Conservation (phyloP, 1,139 yeast genomes). For the Suhomyces atakaporum region DNA sequence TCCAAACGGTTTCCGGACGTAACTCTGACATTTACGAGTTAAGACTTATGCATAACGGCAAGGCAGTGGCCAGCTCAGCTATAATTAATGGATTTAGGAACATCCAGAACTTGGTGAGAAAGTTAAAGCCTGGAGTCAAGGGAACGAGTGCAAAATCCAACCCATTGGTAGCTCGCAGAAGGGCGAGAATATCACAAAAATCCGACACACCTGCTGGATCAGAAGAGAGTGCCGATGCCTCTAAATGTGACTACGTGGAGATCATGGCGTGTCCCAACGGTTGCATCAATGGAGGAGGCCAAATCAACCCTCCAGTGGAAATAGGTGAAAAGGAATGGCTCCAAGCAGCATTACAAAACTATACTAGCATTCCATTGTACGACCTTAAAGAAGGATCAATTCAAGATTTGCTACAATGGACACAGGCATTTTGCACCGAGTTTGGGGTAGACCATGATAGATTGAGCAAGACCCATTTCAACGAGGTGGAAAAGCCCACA, state of each 20-base stretch:
- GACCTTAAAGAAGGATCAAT: constrained; percentile 23
- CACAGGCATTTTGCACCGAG: constrained; percentile 32
- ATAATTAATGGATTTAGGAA: constrained; percentile 91
- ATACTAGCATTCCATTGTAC: constrained; percentile 28
- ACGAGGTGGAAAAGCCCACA: constrained; percentile 52
- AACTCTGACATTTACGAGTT: constrained; percentile 78
- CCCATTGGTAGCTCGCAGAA: constrained; percentile 45
- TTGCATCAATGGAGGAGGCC: constrained; percentile 97
- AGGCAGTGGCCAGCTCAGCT: constrained; percentile 63
- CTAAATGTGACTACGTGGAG: constrained; percentile 79
- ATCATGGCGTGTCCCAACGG: constrained; percentile 99
- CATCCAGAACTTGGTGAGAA: constrained; percentile 88
- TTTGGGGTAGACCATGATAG: constrained; percentile 37
- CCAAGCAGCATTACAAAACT: constrained; percentile 29
- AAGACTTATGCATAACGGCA: constrained; percentile 43
- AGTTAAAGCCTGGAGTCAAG: constrained; percentile 53
- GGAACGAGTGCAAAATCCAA: constrained; percentile 25
- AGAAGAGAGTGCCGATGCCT: constrained; percentile 56
- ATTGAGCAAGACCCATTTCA: constrained; percentile 49
- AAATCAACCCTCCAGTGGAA: constrained; percentile 55
- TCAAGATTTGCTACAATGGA: constrained; percentile 27
- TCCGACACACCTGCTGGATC: constrained; percentile 14
- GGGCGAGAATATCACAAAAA: constrained; percentile 32
- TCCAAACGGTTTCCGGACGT: constrained; percentile 54
- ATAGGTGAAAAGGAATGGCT: constrained; percentile 47